Base-by-base conservation (phyloP, 306 rosid species). In the Casuarina glauca region DNA sequence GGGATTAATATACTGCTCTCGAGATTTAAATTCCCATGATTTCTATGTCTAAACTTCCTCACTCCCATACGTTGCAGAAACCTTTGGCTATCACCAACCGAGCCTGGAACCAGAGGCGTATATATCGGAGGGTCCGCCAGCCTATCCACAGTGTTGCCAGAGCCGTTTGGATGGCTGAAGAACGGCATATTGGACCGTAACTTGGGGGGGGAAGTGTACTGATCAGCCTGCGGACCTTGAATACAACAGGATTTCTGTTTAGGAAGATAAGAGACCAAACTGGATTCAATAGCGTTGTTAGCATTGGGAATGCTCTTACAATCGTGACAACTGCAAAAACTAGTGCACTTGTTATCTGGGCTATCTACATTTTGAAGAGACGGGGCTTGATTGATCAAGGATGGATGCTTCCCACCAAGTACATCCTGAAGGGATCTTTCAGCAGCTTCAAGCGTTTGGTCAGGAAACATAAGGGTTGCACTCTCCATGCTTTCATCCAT, bases 401-500 rank as follows among this genome's bases (percentile, higher is more conserved):
- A 66, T 3, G 71, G 50, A 66, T 41, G 17, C 17, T 66, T 66
- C 71, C 42, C 71, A 41, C 71, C 71, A n/a, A 66, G 71, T 66
- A 66, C 71, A 39, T 66, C 71, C 17, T 66, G 42, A 17, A 66
- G 42, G 35, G 71, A 42, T 41, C 42, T 66, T 66, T 66, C 71
- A 41, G 71, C 71, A 41, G 71, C 71, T 66, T 66, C 13, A 7
- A 66, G 71, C 17, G 50, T 16, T 16, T 48, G 49, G 42, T 17
- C 71, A 17, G 71, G 26, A 35, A 66, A 66, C 71, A 17, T 42
- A 49, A 10, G 16, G 50, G 32, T 17, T 15, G 13, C 71, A 66
- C n/a, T 17, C 71, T 66, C 71, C 12, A 66, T 20, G 50, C 71
- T 49, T 66, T 66, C 71, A 15, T 66, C 46, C 71, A 66, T 66